Conservation (phyloP, 139 green algal species). For the Picochlorum sp. region DNA sequence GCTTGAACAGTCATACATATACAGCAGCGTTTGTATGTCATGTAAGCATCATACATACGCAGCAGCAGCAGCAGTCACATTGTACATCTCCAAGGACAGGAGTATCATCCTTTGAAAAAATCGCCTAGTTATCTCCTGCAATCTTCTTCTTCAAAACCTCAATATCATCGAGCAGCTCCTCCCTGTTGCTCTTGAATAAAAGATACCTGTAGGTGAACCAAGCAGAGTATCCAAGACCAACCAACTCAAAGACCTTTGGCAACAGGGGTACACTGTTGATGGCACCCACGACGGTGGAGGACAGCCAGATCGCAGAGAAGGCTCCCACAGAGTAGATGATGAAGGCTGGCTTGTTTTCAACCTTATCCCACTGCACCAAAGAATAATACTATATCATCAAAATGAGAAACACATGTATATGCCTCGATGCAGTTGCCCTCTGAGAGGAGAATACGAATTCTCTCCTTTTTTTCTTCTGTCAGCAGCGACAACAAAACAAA, state of each 20-base stretch:
- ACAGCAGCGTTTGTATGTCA: too few relatives aligned
- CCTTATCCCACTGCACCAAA: constrained; percentile 27
- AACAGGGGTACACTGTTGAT: constrained; percentile 90
- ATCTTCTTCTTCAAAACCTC: constrained; percentile 95
- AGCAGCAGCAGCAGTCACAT: too few relatives aligned
- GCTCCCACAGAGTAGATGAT: constrained; percentile 74
- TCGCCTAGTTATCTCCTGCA: constrained; percentile 16
- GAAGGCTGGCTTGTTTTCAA: constrained; percentile 74
- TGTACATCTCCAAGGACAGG: too few relatives aligned
- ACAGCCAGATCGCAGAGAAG: constrained; percentile 80
- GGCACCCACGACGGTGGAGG: constrained; percentile 73
- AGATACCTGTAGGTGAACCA: constrained; percentile 99
- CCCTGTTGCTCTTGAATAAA: constrained; percentile 90
- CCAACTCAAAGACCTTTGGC: constrained; percentile 96
- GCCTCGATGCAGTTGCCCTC: too few relatives aligned
- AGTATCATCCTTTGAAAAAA: neutral
- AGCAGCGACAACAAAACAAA: neutral
- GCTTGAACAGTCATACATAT: too few relatives aligned
- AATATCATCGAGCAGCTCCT: constrained; percentile 89
- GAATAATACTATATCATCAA: too few relatives aligned
- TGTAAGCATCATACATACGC: too few relatives aligned
- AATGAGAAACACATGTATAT: constrained; percentile 2
- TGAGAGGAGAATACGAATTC: neutral
- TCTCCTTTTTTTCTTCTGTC: too few relatives aligned
- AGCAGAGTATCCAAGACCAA: constrained; percentile 88